Base-by-base conservation (phyloP, 2,329 filamentous ascomycete genomes). In the Sclerotinia trifoliorum region DNA sequence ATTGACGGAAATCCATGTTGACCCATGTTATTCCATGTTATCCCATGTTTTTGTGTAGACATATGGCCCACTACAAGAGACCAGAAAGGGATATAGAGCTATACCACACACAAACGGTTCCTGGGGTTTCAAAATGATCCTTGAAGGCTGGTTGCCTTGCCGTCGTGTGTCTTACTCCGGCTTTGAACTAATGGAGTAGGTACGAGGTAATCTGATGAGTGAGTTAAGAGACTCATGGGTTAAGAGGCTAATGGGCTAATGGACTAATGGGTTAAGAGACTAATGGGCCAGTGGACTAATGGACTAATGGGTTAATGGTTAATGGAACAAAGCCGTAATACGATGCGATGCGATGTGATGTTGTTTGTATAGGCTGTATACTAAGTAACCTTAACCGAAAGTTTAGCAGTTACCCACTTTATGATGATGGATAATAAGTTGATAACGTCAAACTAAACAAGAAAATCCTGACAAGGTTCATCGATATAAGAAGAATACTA, bases 61-160 rank as follows among this genome's bases (percentile, higher is more conserved):
- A 51, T 44, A 51, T 49, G 35, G 51, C 17, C 63, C 63, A 42
- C 21, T 39, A 39, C 17, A 8, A 49, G 55, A 63, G 46, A 63
- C 21, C 42, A 32, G 19, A 19, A 35, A 63, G 26, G 60, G 46
- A 35, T 51, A 21, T 39, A 42, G n/a, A 42, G 32, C 39, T 61
- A 61, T 49, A 55, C 24, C 24, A 55, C 24, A 55, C 49, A 11
- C 24, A 65, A 65, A 65, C 62, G 62, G 62, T 65, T 65, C 62
- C 49, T 65, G 49, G 48, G 48, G 49, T 21, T 51, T 64, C 35
- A 55, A 29, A 62, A 55, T 7, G 21, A 64, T 44, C 49, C 61
- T 54, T 55, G 48, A 44, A 44, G 35, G 35, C 13, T 39, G 35
- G 24, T 32, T 44, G 48, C 35, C 61, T 55, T 64, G 49, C 49